Evolutionary conservation across 106 monocot species (phyloP).

Genomic region (Allium sativum): DNA sequence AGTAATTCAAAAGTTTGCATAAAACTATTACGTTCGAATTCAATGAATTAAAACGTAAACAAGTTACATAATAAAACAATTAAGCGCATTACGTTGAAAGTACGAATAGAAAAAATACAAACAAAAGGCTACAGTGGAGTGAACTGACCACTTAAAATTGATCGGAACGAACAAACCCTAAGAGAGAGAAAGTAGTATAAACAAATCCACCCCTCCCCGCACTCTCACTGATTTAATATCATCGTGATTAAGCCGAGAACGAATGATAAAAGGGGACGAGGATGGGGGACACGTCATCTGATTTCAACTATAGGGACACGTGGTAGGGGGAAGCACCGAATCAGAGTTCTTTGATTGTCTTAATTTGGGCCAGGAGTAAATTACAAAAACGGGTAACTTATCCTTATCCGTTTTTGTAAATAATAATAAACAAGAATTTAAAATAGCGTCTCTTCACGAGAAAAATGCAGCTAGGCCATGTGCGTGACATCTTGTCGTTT

Average conservation of each 20-base stretch:
- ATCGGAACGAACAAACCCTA: conserved; percentile 6
- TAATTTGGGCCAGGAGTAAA: too few relatives aligned
- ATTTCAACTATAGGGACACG: conserved; percentile 3
- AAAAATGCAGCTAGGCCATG: too few relatives aligned
- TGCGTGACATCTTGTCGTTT: too few relatives aligned
- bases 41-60: neutral
- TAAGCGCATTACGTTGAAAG: too few relatives aligned
- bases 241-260: neutral
- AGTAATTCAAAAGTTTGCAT: neutral
- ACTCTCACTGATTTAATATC: neutral
- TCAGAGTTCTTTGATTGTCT: neutral
- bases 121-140: neutral
- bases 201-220: neutral
- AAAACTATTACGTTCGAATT: neutral
- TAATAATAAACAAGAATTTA: too few relatives aligned
- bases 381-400: too few relatives aligned
- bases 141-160: neutral
- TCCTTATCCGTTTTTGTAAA: too few relatives aligned
- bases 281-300: conserved; percentile 9
- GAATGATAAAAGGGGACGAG: conserved; percentile 2
- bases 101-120: neutral
- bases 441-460: too few relatives aligned
- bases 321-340: neutral
- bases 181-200: conserved; percentile 1
- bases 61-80: neutral